These are phyloP conservation scores for Puccinia polysora DNA, from an alignment of 1,284 basidiomycete species.

Conservation along the genomic window DNA sequence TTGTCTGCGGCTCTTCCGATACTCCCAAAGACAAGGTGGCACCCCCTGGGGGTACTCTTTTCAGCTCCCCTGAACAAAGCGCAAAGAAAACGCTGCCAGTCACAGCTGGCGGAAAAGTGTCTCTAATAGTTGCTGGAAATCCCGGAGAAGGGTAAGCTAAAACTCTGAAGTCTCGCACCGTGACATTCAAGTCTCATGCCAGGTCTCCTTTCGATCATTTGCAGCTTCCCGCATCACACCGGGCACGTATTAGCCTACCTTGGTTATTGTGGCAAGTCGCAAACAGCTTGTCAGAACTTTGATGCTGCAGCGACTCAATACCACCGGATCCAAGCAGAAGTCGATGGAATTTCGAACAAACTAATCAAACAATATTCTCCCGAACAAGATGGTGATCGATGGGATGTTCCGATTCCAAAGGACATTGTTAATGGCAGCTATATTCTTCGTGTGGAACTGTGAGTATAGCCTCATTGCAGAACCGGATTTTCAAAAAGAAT, in stretches of 20 bases:
- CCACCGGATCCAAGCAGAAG: conserved; percentile 10
- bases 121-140: background rate
- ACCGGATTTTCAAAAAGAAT: background rate
- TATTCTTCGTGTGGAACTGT: conserved; percentile 17
- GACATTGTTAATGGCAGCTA: no score
- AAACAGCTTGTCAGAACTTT: conserved; percentile 6
- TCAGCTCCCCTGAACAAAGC: conserved; percentile 9
- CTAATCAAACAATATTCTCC: background rate
- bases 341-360: no score
- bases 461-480: background rate
- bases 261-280: conserved; percentile 9
- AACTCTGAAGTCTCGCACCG: background rate
- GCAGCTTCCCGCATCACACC: conserved; percentile 8
- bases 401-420: no score
- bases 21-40: conserved; percentile 11
- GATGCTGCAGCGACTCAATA: conserved; percentile 3
- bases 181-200: background rate
- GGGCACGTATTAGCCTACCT: conserved; percentile 10
- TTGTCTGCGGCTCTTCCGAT: conserved; percentile 13
- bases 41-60: background rate
- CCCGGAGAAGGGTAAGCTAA: conserved; percentile 9
- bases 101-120: conserved; percentile 15
- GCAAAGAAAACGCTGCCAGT: conserved; percentile 15
- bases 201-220: background rate
- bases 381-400: conserved; percentile 4